phyloP scores from a whole-genome alignment of 306 rosid genomes.

The Abrus precatorius region DNA sequence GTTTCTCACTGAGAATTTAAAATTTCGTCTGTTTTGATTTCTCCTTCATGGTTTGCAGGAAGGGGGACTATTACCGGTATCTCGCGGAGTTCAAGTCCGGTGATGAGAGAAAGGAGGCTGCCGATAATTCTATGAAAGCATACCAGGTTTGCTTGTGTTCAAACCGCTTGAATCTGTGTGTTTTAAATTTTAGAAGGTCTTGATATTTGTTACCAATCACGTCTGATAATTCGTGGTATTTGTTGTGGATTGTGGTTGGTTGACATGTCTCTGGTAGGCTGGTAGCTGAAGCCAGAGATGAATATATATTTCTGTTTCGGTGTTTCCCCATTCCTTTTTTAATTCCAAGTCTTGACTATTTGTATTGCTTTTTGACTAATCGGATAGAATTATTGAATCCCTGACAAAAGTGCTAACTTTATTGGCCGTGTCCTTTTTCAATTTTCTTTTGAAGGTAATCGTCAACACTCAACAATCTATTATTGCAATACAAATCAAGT shows the following conservation, averaged over 20 bases:
- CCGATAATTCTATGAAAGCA: constrained; percentile 70
- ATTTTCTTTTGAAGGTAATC: background rate
- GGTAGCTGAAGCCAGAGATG: background rate
- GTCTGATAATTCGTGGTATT: constrained; percentile 9
- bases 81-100: constrained; percentile 62
- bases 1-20: background rate
- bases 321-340: background rate
- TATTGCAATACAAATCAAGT: background rate
- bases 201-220: constrained; percentile 19
- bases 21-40: constrained; percentile 15
- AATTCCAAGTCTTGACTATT: constrained; percentile 5
- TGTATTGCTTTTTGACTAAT: constrained; percentile 17
- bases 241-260: constrained; percentile 1
- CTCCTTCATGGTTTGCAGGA: constrained; percentile 52
- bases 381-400: background rate
- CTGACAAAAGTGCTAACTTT: background rate
- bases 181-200: constrained; percentile 1
- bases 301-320: background rate
- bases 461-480: background rate
- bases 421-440: background rate
- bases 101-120: constrained; percentile 66
- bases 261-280: background rate
- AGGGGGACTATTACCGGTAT: constrained; percentile 70
- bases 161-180: constrained; percentile 1
- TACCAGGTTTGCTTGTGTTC: constrained; percentile 58